Conservation (phyloP, 345 rosid genomes). For the Sonneratia alba region DNA sequence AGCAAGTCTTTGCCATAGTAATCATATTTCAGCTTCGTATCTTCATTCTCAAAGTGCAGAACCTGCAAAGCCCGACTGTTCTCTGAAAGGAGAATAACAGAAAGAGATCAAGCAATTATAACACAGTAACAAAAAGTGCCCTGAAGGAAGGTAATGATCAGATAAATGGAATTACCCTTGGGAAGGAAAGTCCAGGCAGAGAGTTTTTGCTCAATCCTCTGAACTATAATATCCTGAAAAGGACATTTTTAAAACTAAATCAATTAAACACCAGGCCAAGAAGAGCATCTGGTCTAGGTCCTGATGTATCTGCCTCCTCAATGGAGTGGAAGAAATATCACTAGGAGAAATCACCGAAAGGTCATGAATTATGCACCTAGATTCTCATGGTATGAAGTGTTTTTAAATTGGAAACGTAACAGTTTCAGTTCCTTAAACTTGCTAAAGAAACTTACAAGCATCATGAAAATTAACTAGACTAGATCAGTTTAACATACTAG, state of each 20-base stretch:
- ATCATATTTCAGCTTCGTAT: conserved; percentile 28
- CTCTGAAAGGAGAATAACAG: conserved; percentile 26
- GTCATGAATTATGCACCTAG: too few species aligned
- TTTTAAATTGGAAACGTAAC: too few species aligned
- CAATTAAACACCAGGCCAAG: too few species aligned
- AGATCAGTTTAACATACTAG: too few species aligned
- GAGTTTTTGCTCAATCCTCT: conserved; percentile 64
- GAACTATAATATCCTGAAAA: conserved; percentile 49
- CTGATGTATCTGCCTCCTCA: too few species aligned
- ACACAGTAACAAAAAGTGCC: neutral
- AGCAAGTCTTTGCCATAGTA: conserved; percentile 42
- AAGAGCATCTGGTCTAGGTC: too few species aligned
- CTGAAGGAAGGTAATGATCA: neutral
- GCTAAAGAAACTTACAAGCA: neutral
- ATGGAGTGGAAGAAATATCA: too few species aligned
- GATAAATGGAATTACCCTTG: conserved; percentile 28
- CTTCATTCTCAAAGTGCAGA: conserved; percentile 41
- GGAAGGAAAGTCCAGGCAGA: conserved; percentile 91
- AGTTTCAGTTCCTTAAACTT: neutral
- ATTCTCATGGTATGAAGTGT: too few species aligned
- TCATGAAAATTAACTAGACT: neutral
- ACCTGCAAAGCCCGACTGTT: conserved; percentile 42
- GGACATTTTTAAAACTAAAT: neutral
- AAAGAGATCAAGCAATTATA: neutral
- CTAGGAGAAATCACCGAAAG: too few species aligned